phyloP scores from a whole-genome alignment of 2,329 filamentous ascomycete species.

The Cephalotrichum gorgonifer region DNA sequence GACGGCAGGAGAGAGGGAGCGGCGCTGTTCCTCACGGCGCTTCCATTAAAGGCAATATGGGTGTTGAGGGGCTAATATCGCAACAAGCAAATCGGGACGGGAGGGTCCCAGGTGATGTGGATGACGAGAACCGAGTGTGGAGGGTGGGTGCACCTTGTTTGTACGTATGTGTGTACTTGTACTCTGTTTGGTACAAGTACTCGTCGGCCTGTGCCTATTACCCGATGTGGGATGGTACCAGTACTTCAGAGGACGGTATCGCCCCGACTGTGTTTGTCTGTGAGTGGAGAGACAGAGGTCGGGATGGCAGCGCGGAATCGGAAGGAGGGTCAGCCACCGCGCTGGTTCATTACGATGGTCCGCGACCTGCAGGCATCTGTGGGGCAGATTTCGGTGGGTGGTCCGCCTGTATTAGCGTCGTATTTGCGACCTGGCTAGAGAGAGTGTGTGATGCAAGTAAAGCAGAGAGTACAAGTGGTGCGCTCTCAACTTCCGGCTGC shows the following conservation, averaged over 20 bases:
- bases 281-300: not conserved
- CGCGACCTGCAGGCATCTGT: not conserved
- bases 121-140: not conserved
- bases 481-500: not conserved
- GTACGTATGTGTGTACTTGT: not conserved
- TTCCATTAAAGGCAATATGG: slow-evolving; percentile 2
- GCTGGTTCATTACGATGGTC: not conserved
- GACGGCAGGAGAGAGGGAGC: not conserved
- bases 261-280: no score
- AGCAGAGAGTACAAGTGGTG: no score
- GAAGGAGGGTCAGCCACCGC: not conserved
- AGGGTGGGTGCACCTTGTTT: not conserved
- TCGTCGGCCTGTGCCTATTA: no score
- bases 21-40: not conserved
- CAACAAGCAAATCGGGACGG: slow-evolving; percentile 2
- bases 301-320: not conserved
- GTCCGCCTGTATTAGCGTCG: not conserved
- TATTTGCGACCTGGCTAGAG: not conserved
- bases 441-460: no score
- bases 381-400: not conserved
- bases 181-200: not conserved
- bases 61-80: slow-evolving; percentile 6
- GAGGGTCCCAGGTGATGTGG: not conserved
- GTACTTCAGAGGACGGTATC: not conserved
- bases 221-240: no score